A percentile compares a stretch with the other conserved stretches of the same genome.
Evolutionary conservation across 352 stramenopile species (phyloP).

Genomic region (Globisporangium nunn): DNA sequence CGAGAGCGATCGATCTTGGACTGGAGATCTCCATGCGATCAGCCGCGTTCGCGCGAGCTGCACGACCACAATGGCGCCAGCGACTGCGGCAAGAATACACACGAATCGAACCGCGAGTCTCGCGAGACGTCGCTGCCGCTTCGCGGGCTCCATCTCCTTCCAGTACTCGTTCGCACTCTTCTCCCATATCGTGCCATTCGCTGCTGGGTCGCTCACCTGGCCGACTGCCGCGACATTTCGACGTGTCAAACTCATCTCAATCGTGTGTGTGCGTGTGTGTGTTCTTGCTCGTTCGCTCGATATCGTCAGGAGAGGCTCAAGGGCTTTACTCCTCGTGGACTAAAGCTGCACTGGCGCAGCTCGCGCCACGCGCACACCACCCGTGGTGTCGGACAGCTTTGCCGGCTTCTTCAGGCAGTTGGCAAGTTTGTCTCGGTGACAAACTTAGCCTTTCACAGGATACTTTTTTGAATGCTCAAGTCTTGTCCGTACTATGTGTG

Average conservation of each 20-base stretch:
- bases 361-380: neutral
- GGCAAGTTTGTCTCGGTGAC: too few relatives aligned
- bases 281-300: neutral
- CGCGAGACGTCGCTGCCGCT: slow-evolving; percentile 24
- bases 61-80: slow-evolving; percentile 2
- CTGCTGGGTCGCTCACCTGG: slow-evolving; percentile 13
- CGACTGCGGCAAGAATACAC: slow-evolving; percentile 16
- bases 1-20: neutral
- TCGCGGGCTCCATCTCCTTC: slow-evolving; percentile 63
- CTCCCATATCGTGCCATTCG: slow-evolving; percentile 55
- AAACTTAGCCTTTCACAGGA: too few relatives aligned
- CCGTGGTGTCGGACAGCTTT: too few relatives aligned
- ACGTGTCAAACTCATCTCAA: slow-evolving; percentile 32
- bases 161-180: slow-evolving; percentile 61
- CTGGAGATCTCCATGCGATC: neutral
- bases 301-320: neutral
- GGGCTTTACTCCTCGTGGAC: neutral
- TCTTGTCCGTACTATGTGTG: too few relatives aligned
- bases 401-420: too few relatives aligned
- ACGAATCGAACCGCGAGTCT: slow-evolving; percentile 21
- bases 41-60: neutral
- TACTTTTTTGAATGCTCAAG: too few relatives aligned
- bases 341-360: neutral
- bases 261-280: neutral
- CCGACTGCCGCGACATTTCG: slow-evolving; percentile 30